Percentiles rank a stretch among this genome's conserved stretches.
These are phyloP conservation scores for Mucor indicus DNA, from an alignment of 371 early-diverging fungal genomes.

Conservation along the genomic window DNA sequence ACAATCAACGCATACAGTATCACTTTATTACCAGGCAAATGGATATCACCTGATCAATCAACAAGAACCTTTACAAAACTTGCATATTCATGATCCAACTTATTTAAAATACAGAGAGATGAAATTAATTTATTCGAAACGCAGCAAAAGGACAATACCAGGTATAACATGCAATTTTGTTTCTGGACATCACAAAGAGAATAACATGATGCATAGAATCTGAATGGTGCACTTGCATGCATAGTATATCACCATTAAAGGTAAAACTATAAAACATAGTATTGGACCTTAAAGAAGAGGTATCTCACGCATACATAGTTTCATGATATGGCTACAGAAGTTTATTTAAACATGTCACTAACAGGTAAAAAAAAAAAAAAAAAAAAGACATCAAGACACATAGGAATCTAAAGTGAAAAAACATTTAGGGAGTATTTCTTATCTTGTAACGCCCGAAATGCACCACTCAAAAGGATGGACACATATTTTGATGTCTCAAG, in stretches of 20 bases:
- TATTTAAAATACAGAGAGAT: conserved; percentile 17
- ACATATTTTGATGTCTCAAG: conserved; percentile 28
- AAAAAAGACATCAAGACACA: too few relatives aligned
- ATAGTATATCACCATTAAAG: conserved; percentile 22
- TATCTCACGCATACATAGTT: conserved; percentile 1
- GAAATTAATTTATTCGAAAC: conserved; percentile 21
- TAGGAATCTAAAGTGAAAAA: background rate
- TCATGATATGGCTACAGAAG: conserved; percentile 23
- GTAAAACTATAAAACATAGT: conserved; percentile 8
- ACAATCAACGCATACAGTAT: conserved; percentile 21
- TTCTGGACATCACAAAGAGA: too few relatives aligned
- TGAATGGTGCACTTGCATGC: conserved; percentile 35
- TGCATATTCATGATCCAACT: conserved; percentile 13
- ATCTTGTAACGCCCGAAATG: conserved; percentile 23
- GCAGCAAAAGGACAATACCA: conserved; percentile 24
- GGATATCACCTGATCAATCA: conserved; percentile 22
- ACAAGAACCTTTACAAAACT: conserved; percentile 4
- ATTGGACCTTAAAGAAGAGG: background rate
- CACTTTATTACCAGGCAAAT: conserved; percentile 23
- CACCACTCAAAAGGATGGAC: conserved; percentile 14
- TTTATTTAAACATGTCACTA: conserved; percentile 25
- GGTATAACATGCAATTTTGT: conserved; percentile 8
- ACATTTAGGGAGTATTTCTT: conserved; percentile 26
- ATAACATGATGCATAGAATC: too few relatives aligned
- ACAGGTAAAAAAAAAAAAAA: conserved; percentile 11